Percentiles rank a stretch among this genome's conserved stretches.
Evolutionary conservation across 768 basidiomycete genomes (phyloP).

Genomic region (Mrakia frigida): DNA sequence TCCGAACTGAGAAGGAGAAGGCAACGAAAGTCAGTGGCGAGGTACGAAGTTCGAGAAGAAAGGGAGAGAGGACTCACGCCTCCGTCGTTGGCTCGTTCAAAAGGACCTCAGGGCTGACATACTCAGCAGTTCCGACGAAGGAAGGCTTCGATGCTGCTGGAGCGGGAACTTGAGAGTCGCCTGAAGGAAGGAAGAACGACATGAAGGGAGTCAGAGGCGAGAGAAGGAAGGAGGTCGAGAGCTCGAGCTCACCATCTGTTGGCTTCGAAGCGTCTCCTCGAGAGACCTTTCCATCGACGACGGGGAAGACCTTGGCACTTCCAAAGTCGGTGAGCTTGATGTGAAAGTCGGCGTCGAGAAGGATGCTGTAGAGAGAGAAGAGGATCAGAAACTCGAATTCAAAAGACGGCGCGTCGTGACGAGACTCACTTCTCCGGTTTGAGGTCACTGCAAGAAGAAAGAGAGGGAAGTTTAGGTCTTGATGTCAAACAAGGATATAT

Average conservation of each 20-base stretch:
- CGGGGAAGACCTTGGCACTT: slow-evolving; percentile 55
- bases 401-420: not conserved
- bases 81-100: slow-evolving; percentile 63
- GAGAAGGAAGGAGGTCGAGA: not conserved
- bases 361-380: slow-evolving; percentile 79
- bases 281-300: slow-evolving; percentile 20
- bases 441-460: slow-evolving; percentile 40
- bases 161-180: slow-evolving; percentile 33
- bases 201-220: not conserved
- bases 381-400: not conserved
- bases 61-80: slow-evolving; percentile 52
- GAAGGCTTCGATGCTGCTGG: slow-evolving; percentile 52
- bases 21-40: slow-evolving; percentile 22
- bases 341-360: slow-evolving; percentile 78
- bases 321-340: slow-evolving; percentile 98
- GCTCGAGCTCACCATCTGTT: slow-evolving; percentile 15
- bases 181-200: slow-evolving; percentile 25
- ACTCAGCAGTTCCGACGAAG: slow-evolving; percentile 86
- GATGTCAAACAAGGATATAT: not conserved
- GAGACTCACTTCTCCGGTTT: slow-evolving; percentile 48
- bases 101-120: slow-evolving; percentile 80
- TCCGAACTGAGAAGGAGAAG: slow-evolving; percentile 61
- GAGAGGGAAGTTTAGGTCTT: not conserved
- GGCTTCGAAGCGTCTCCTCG: slow-evolving; percentile 23
- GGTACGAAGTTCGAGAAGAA: not conserved